Base-by-base conservation (phyloP, 768 basidiomycete species). In the Lactarius hatsudake region DNA sequence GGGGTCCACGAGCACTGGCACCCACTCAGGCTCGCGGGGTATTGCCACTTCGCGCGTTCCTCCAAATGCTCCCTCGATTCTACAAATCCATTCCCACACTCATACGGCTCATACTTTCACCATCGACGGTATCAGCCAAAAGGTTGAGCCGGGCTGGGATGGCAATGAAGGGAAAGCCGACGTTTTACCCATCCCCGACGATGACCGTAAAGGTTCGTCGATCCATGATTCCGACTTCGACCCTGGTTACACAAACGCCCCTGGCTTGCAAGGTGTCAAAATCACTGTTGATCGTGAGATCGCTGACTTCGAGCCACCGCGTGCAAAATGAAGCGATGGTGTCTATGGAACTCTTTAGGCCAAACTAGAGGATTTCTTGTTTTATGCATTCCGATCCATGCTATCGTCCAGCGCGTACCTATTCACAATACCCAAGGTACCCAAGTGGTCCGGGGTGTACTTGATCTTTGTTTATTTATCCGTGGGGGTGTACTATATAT, bases 11-110 rank as follows among this genome's bases (percentile, higher is more conserved):
- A 66, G 26, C 36, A 73, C 73, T 45, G 79, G 72, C 61, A 74
- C 76, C 23, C 76, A 75, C 64, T 83, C 84, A n/a, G 82, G 81
- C 38, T 80, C 83, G 70, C 62, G 64, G 59, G 71, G 71, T 53
- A 80, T 80, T 7, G 83, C 83, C n/a, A 81, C 83, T 72, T 84
- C 83, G 69, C 79, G 83, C 59, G 70, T 63, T 12, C 69, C 70
- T 34, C 43, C 65, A 54, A 69, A 67, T 51, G 60, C 71, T 15
- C 64, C 69, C 32, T 71, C 75, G 38, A 62, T 72, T 68, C 51
- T 70, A 40, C 71, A 72, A 48, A 68, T 72, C 43, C 53, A 63
- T 55, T 62, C 65, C 15, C 62, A 70, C 42, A 38, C 59, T 34
- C 70, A 63, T 61, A 61, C 69, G 23, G 71, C 63, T n/a, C 74